These are phyloP conservation scores for Blastocystis sp. DNA, from an alignment of 352 stramenopile genomes.

Conservation along the genomic window DNA sequence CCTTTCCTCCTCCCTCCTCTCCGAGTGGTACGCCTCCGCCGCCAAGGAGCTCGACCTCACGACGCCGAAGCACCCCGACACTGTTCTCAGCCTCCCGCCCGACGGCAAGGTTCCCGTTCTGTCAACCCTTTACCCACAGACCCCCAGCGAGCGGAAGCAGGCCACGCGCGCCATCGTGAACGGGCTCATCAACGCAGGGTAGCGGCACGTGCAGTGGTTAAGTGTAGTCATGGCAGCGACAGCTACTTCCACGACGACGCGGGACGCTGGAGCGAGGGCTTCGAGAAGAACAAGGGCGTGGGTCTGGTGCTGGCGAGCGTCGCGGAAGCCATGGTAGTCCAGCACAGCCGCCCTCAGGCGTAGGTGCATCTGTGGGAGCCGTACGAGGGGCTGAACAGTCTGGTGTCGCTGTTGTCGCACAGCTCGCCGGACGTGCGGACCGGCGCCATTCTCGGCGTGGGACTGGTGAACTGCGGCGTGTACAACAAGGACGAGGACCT, in stretches of 20 bases:
- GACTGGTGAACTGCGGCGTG: not conserved
- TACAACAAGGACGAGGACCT: conserved; percentile 25
- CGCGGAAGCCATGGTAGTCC: not conserved
- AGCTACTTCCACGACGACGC: conserved; percentile 40
- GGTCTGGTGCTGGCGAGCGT: conserved; percentile 38
- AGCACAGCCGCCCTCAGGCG: not conserved
- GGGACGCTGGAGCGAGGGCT: conserved; percentile 51
- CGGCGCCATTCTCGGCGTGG: conserved; percentile 37
- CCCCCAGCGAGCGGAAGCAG: conserved; percentile 3
- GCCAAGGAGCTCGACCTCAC: conserved; percentile 56
- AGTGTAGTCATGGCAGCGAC: conserved; percentile 25
- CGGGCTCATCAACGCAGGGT: conserved; percentile 52
- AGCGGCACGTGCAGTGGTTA: not conserved
- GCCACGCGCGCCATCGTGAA: conserved; percentile 52
- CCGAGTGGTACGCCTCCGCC: conserved; percentile 40
- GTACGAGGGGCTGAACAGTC: conserved; percentile 34
- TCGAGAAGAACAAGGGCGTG: conserved; percentile 42
- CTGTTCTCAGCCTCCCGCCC: conserved; percentile 25
- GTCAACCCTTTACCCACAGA: not conserved
- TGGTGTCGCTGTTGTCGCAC: conserved; percentile 43
- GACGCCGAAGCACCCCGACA: not conserved
- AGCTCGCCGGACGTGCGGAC: not conserved
- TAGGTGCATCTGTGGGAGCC: conserved; percentile 36
- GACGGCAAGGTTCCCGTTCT: not conserved
- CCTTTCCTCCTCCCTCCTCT: conserved; percentile 54